Evolutionary conservation across 1,284 basidiomycete species (phyloP).

Genomic region (Bjerkandera adusta): DNA sequence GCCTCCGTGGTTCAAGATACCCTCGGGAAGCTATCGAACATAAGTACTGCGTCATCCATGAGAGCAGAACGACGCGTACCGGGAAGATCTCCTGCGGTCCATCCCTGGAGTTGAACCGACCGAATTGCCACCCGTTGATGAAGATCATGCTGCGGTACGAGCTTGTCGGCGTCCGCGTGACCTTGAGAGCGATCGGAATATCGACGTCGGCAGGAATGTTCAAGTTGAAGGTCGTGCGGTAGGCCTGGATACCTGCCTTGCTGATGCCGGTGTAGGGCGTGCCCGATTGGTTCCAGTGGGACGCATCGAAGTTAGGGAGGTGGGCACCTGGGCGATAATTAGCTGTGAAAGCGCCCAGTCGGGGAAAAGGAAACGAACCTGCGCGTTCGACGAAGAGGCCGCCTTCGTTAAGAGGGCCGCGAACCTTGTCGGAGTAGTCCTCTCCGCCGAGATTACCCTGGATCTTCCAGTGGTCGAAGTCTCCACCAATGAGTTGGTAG

Average conservation of each 20-base stretch:
- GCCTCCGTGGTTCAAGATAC: slow-evolving; percentile 40
- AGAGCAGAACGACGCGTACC: slow-evolving; percentile 24
- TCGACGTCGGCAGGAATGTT: slow-evolving; percentile 37
- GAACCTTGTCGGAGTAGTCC: slow-evolving; percentile 33
- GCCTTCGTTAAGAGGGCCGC: slow-evolving; percentile 50
- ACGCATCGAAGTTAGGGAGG: slow-evolving; percentile 42
- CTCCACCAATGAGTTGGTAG: slow-evolving; percentile 34
- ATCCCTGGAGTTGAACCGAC: slow-evolving; percentile 27
- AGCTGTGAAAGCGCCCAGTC: too few species aligned
- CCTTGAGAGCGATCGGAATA: slow-evolving; percentile 42
- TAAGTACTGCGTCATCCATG: not conserved
- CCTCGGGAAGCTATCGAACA: slow-evolving; percentile 35
- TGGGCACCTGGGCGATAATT: slow-evolving; percentile 34
- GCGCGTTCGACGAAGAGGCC: slow-evolving; percentile 49
- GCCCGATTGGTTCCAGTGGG: slow-evolving; percentile 32
- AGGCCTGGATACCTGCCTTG: slow-evolving; percentile 42
- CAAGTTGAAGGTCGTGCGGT: slow-evolving; percentile 41
- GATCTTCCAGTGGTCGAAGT: slow-evolving; percentile 46
- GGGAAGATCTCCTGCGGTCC: slow-evolving; percentile 24
- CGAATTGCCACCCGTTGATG: slow-evolving; percentile 46
- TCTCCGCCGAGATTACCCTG: slow-evolving; percentile 45
- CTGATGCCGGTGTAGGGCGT: slow-evolving; percentile 33
- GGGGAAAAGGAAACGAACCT: slow-evolving; percentile 29
- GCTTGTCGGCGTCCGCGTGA: slow-evolving; percentile 32
- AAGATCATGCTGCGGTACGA: slow-evolving; percentile 38